Evolutionary conservation across 2,329 filamentous ascomycete species (phyloP), one percentile per base, ranked within the genome.

Genomic region (Alternaria triticina): DNA sequence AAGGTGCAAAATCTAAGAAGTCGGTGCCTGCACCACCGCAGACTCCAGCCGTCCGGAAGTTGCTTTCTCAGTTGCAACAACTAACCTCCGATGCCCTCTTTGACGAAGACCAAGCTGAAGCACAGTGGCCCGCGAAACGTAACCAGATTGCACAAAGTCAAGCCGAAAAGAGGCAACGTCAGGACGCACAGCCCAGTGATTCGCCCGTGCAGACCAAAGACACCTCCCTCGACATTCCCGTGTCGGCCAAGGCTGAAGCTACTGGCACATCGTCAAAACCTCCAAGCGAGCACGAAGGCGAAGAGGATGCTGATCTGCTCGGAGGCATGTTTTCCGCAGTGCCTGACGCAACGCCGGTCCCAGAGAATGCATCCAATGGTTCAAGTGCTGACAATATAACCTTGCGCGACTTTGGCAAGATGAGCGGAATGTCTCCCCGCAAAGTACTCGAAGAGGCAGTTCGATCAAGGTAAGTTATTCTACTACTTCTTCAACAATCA

Each of bases 381-480:
- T 64, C 43, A 52, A 67, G 54, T 67, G 86, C 88, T 2, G 76
- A 82, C 6, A 88, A 86, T 60, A 80, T 93, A 5, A 86, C 83
- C 1, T 86, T 97, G 52, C 86, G 92, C 46, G 91, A 97, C 72
- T 97, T 98, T 84, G 94, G 93, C 2, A 93, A 93, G 77, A 90
- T 89, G 83, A 87, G 87, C 13, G 94, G 95, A 8, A 81, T 97
- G 28, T 91, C 84, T 70, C 94, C 95, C 15, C 87, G 89, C 65
- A 87, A 91, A 68, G 86, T 92, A 27, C 82, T 98, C 12, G 94
- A 97, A 77, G 94, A 97, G 78, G 88, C 92, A n/a, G 96, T 94
- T 77, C 90, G 91, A 71, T 88, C 93, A 66, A 90, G 90, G 90
- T 91, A 79, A 69, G 78, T 73, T 10, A 36, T 22, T 10, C 17